Conservation (phyloP, 192 early-diverging fungal genomes). For the Coemansia guatemalensis region DNA sequence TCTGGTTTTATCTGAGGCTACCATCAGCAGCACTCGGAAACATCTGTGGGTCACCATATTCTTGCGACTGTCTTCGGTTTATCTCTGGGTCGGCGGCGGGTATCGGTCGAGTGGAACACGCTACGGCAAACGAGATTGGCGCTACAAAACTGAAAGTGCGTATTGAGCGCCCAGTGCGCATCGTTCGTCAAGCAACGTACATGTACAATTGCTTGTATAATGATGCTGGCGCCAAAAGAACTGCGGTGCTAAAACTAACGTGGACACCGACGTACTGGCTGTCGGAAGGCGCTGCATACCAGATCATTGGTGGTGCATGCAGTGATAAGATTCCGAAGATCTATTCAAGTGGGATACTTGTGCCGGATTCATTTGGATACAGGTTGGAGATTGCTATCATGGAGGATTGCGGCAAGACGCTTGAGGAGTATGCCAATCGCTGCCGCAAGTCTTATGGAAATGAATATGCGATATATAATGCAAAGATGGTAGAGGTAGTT, state of each 20-base stretch:
- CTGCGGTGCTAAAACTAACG: constrained; percentile 7
- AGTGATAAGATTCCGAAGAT: not conserved
- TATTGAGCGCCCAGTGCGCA: not conserved
- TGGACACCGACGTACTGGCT: constrained; percentile 1
- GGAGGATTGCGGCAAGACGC: constrained; percentile 10
- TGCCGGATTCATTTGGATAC: constrained; percentile 11
- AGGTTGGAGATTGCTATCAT: constrained; percentile 5
- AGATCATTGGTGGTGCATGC: not conserved
- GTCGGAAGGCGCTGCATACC: constrained; percentile 14
- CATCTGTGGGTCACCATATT: too few species aligned
- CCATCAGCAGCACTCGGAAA: too few species aligned
- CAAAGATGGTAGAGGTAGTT: too few species aligned
- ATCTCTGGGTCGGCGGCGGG: too few species aligned
- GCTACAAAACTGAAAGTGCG: not conserved
- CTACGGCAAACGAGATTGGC: too few species aligned
- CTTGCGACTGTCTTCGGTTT: too few species aligned
- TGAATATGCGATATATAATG: too few species aligned
- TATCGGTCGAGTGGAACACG: too few species aligned
- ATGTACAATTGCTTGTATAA: not conserved
- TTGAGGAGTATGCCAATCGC: not conserved
- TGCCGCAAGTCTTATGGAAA: too few species aligned
- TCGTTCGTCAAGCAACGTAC: not conserved
- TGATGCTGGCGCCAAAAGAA: not conserved
- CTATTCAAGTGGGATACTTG: constrained; percentile 8
- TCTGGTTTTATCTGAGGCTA: too few species aligned